These are phyloP conservation scores for Ogataea polymorpha DNA, from an alignment of 805 yeast species.

Conservation along the genomic window DNA sequence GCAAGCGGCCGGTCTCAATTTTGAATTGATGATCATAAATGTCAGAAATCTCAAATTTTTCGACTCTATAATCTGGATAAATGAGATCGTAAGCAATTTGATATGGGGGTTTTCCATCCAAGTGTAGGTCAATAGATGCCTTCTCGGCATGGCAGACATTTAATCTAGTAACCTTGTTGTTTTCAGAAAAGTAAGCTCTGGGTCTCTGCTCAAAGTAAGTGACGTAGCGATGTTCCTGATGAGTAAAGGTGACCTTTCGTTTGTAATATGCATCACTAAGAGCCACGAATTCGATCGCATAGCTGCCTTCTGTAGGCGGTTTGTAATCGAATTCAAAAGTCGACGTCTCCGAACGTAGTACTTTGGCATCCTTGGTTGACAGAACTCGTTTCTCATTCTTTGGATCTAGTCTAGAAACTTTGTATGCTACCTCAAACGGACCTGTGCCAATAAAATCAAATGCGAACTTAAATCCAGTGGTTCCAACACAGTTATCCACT, in stretches of 20 bases:
- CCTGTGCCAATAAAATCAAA: constrained; percentile 78
- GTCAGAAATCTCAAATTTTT: constrained; percentile 40
- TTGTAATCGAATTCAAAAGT: constrained; percentile 53
- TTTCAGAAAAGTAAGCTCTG: constrained; percentile 39
- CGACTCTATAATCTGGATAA: constrained; percentile 48
- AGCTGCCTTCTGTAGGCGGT: constrained; percentile 81
- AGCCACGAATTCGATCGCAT: constrained; percentile 65
- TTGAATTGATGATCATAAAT: constrained; percentile 36
- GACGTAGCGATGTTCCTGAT: constrained; percentile 50
- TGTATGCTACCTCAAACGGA: constrained; percentile 69
- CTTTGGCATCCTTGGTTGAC: constrained; percentile 25
- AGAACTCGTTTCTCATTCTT: constrained; percentile 28
- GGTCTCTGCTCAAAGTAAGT: constrained; percentile 75
- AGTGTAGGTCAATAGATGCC: constrained; percentile 49
- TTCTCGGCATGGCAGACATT: constrained; percentile 31
- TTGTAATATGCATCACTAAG: constrained; percentile 63
- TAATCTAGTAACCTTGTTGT: constrained; percentile 17
- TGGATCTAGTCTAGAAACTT: constrained; percentile 51
- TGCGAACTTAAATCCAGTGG: constrained; percentile 68
- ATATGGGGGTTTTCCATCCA: constrained; percentile 83
- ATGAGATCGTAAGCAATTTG: constrained; percentile 64
- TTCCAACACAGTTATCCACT: constrained; percentile 87
- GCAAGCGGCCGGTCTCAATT: constrained; percentile 54
- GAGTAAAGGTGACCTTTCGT: constrained; percentile 29
- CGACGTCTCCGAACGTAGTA: constrained; percentile 32